These are phyloP conservation scores for Simplicillium aogashimaense DNA, from an alignment of 2,329 filamentous ascomycete genomes.

Conservation along the genomic window DNA sequence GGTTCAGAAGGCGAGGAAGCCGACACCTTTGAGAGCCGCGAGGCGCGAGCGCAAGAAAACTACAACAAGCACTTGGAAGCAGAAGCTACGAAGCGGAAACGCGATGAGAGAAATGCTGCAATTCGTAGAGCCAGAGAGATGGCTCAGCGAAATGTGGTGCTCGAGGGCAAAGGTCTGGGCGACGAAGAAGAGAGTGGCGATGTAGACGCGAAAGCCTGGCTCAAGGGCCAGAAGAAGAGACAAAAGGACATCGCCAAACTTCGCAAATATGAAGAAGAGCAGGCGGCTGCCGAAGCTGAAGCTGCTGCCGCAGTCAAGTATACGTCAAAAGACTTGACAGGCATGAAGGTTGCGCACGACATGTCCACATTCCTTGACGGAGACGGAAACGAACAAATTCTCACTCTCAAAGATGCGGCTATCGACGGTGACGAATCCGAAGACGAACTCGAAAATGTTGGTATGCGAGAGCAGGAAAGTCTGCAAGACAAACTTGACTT, in stretches of 20 bases:
- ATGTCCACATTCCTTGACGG: constrained; percentile 69
- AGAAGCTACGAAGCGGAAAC: constrained; percentile 66
- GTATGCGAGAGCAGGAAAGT: constrained; percentile 62
- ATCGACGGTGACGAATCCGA: constrained; percentile 35
- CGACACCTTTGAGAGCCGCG: constrained; percentile 76
- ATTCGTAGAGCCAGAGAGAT: constrained; percentile 82
- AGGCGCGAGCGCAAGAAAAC: constrained; percentile 65
- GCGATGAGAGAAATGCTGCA: constrained; percentile 70
- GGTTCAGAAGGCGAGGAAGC: constrained; percentile 55
- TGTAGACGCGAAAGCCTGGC: constrained; percentile 74
- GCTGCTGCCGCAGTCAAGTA: constrained; percentile 59
- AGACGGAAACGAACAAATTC: constrained; percentile 73
- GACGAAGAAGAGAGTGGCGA: constrained; percentile 59
- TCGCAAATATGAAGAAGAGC: constrained; percentile 62
- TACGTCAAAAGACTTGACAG: constrained; percentile 75
- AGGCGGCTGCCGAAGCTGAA: constrained; percentile 63
- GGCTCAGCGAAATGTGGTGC: constrained; percentile 62
- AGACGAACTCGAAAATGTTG: constrained; percentile 48
- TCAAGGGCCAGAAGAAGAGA: constrained; percentile 82
- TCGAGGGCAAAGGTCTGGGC: constrained; percentile 77
- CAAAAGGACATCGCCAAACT: constrained; percentile 83
- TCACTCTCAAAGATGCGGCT: constrained; percentile 89
- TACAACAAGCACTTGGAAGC: constrained; percentile 56
- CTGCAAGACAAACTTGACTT: constrained; percentile 67
- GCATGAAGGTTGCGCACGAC: constrained; percentile 87